These are phyloP conservation scores for Gossypium davidsonii DNA, from an alignment of 441 rosid genomes.

Conservation along the genomic window DNA sequence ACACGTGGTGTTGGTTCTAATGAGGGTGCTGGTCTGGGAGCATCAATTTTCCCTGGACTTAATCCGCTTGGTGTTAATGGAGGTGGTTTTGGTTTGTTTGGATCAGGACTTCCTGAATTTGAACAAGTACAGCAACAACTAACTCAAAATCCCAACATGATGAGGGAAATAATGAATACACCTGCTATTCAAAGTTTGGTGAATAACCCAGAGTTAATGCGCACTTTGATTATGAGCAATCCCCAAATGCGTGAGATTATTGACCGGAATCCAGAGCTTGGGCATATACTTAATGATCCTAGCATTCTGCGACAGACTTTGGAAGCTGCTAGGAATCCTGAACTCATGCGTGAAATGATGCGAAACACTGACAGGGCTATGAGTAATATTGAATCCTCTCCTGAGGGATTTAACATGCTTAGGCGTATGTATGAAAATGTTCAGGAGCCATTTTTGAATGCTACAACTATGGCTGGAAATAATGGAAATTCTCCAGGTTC, in stretches of 20 bases:
- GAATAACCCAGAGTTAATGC: conserved; percentile 61
- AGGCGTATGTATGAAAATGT: conserved; percentile 69
- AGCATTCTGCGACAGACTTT: conserved; percentile 51
- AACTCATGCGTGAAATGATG: conserved; percentile 72
- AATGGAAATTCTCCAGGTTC: conserved; percentile 34
- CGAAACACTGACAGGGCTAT: conserved; percentile 54
- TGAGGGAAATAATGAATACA: conserved; percentile 73
- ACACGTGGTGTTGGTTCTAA: not conserved
- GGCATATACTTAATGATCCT: conserved; percentile 58
- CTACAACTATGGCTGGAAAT: conserved; percentile 49
- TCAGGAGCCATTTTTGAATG: conserved; percentile 55
- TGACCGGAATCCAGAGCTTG: conserved; percentile 65
- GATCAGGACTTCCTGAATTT: conserved; percentile 62
- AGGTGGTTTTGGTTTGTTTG: conserved; percentile 44
- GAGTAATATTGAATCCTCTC: conserved; percentile 64
- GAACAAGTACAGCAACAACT: conserved; percentile 78
- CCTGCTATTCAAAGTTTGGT: conserved; percentile 60
- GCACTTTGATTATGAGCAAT: conserved; percentile 52
- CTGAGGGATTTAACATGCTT: conserved; percentile 64
- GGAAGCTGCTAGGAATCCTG: conserved; percentile 62
- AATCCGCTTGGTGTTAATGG: conserved; percentile 17
- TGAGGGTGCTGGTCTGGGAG: not conserved
- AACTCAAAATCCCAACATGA: conserved; percentile 63
- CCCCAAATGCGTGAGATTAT: conserved; percentile 65
- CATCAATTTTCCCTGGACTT: not conserved